Conservation (phyloP, 139 green algal genomes). For the Micromonas commoda region DNA sequence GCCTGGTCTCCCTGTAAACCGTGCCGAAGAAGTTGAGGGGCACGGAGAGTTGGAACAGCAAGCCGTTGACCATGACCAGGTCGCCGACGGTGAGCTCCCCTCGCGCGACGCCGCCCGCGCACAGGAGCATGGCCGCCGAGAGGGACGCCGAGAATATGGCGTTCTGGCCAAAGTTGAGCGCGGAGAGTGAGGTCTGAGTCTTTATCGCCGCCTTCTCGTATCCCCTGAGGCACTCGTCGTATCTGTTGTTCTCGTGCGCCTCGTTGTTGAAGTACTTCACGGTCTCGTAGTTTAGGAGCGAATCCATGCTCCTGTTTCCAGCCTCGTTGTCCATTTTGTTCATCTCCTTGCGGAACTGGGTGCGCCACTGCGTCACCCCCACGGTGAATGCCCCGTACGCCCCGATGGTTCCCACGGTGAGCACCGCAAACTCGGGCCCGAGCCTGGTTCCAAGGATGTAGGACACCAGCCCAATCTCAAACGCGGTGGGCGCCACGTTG, state of each 20-base stretch:
- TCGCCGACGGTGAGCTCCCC: constrained; percentile 69
- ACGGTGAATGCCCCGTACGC: constrained; percentile 88
- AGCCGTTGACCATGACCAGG: constrained; percentile 68
- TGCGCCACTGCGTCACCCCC: constrained; percentile 78
- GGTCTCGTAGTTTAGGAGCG: constrained; percentile 93
- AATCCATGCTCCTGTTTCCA: constrained; percentile 68
- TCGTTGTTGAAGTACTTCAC: constrained; percentile 82
- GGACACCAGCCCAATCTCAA: constrained; percentile 75
- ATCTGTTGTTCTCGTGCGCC: constrained; percentile 65
- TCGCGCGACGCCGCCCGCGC: constrained; percentile 55
- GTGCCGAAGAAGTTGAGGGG: constrained; percentile 97
- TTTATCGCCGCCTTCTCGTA: constrained; percentile 68
- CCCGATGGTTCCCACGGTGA: constrained; percentile 77
- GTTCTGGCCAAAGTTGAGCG: constrained; percentile 92
- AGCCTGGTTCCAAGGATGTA: constrained; percentile 83
- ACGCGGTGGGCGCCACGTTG: constrained; percentile 88
- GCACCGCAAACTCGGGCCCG: constrained; percentile 67
- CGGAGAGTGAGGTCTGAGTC: constrained; percentile 68
- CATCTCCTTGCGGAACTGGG: constrained; percentile 75
- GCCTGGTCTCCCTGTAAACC: constrained; percentile 91
- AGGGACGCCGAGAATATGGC: constrained; percentile 77
- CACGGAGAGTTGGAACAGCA: constrained; percentile 95
- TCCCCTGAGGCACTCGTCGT: constrained; percentile 69
- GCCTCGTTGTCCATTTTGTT: constrained; percentile 66
- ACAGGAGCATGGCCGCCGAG: constrained; percentile 67